Base-by-base conservation (phyloP, 2,329 filamentous ascomycete genomes). In the Drechslera avenae region DNA sequence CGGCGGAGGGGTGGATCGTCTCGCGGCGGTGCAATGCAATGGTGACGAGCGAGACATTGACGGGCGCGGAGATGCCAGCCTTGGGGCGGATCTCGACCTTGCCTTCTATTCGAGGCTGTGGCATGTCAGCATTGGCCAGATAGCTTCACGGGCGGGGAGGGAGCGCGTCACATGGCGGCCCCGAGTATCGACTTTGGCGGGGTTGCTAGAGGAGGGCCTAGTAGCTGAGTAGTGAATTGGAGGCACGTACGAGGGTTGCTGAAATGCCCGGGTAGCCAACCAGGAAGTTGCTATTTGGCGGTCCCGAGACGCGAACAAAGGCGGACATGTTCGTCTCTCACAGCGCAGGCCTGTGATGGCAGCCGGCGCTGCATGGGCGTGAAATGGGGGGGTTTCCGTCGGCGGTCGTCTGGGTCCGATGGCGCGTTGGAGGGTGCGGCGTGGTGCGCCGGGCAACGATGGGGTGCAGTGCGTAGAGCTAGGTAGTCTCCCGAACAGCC, bases 181-280 rank as follows among this genome's bases (percentile, higher is more conserved):
- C 37, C 4, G 21, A 23, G 4, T 23, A 23, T 23, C 21, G 21
- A 23, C 21, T n/a, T 4, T 23, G 21, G 21, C 7, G 21, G 21
- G 7, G 21, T 4, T 4, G 21, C 21, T 4, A 7, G 4, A 23
- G 21, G 4, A 23, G 21, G 4, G 7, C 4, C 21, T 28, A 12
- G 26, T 10, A 28, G 26, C 9, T 28, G 26, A 28, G 12, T 3
- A 50, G 23, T 31, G 33, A 13, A 33, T 5, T 19, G 30, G 37
- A 37, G 36, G 28, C 31, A 85, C 90, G 78, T 83, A 97, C 92
- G 84, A 97, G 77, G 31, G 94, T 99, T 68, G 94, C 94, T 48
- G 93, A 97, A 75, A 99, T 97, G 64, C 94, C 94, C 48, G 94
- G 94, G 76, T 97, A 99, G 66, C 94, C 94, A 64, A 97, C 91